phyloP scores from a whole-genome alignment of 1,284 basidiomycete species.

The Heterobasidion irregulare region DNA sequence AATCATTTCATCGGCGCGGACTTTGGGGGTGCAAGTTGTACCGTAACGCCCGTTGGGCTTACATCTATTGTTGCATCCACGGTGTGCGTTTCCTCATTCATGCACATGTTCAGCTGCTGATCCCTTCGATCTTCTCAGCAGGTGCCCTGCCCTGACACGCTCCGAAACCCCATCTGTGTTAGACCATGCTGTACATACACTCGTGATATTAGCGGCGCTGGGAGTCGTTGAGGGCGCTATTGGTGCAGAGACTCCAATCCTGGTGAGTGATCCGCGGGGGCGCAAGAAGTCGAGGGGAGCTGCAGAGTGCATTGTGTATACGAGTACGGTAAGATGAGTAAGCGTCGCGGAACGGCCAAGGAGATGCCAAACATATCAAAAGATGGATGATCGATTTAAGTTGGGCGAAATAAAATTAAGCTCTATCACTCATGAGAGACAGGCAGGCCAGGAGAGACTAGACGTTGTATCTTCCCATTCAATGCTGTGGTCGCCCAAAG shows the following conservation, averaged over 20 bases:
- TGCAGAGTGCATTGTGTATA: too few relatives aligned
- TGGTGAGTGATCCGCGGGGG: constrained; percentile 11
- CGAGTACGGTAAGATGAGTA: background rate
- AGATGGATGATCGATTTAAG: constrained; percentile 14
- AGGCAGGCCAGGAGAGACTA: constrained; percentile 5
- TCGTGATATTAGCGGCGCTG: background rate
- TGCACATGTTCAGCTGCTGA: constrained; percentile 10
- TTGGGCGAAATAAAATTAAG: constrained; percentile 11
- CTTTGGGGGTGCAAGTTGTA: constrained; percentile 82
- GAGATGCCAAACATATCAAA: constrained; percentile 1
- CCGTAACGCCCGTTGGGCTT: constrained; percentile 43
- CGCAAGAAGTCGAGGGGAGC: background rate
- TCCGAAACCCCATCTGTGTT: background rate
- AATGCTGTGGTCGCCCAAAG: background rate
- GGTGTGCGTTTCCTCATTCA: constrained; percentile 16
- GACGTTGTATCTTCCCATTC: constrained; percentile 1
- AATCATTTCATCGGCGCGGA: constrained; percentile 79
- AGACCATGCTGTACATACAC: background rate
- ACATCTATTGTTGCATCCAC: constrained; percentile 4
- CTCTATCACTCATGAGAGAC: background rate
- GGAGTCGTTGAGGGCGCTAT: background rate
- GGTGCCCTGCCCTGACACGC: background rate
- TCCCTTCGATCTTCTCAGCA: background rate
- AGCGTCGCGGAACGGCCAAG: constrained; percentile 7
- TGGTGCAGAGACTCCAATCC: background rate